Evolutionary conservation across 495 filamentous ascomycete species (phyloP).

Genomic region (Coniosporium apollinis): DNA sequence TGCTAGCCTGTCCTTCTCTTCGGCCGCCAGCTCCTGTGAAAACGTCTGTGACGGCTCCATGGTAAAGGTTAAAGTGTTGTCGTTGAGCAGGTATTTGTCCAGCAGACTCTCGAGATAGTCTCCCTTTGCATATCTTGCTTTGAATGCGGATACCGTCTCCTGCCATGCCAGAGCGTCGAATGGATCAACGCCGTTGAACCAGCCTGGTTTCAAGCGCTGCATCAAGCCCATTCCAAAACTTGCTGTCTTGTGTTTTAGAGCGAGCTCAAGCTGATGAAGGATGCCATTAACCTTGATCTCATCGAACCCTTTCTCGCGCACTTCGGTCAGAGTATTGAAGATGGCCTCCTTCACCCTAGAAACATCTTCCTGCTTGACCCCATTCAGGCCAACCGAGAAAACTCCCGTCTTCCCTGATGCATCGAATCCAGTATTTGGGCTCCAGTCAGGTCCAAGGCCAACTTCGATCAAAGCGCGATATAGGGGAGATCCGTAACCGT

Average conservation of each 20-base stretch:
- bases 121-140: slow-evolving; percentile 48
- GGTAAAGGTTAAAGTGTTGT: slow-evolving; percentile 75
- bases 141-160: slow-evolving; percentile 66
- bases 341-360: slow-evolving; percentile 58
- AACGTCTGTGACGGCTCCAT: slow-evolving; percentile 75
- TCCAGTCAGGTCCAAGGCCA: slow-evolving; percentile 82
- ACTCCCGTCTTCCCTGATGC: slow-evolving; percentile 55
- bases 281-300: slow-evolving; percentile 79
- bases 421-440: slow-evolving; percentile 85
- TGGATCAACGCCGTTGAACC: slow-evolving; percentile 91
- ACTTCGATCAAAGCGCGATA: slow-evolving; percentile 84
- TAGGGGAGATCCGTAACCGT: slow-evolving; percentile 89
- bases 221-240: slow-evolving; percentile 85
- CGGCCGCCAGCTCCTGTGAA: slow-evolving; percentile 51
- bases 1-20: slow-evolving; percentile 56
- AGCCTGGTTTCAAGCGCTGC: slow-evolving; percentile 69
- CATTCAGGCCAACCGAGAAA: slow-evolving; percentile 80
- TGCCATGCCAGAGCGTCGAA: slow-evolving; percentile 84
- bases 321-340: slow-evolving; percentile 45
- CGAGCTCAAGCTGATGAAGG: slow-evolving; percentile 80
- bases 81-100: slow-evolving; percentile 79
- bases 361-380: slow-evolving; percentile 63
- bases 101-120: slow-evolving; percentile 71
- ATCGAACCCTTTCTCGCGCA: slow-evolving; percentile 61
- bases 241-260: slow-evolving; percentile 84